A percentile compares a stretch with the other conserved stretches of the same genome.
phyloP scores from a whole-genome alignment of 257 asterid species.

The Cruciata laevipes region DNA sequence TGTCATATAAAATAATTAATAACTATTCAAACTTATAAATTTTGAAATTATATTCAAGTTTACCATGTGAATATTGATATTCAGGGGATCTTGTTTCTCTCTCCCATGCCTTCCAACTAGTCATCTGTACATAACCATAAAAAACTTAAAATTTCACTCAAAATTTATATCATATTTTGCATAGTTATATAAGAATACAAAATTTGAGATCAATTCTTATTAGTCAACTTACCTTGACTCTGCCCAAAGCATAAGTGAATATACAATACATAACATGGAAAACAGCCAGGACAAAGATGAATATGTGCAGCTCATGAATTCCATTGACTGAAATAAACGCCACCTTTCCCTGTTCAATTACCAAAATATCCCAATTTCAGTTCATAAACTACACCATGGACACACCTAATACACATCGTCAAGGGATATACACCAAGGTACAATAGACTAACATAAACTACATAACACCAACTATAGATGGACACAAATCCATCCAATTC shows the following conservation, averaged over 20 bases:
- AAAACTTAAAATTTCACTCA: background rate
- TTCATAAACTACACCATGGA: too few species aligned
- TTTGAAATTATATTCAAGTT: too few species aligned
- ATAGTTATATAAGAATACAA: background rate
- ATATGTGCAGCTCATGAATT: constrained; percentile 74
- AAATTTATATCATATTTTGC: background rate
- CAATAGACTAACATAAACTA: too few species aligned
- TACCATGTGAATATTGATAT: constrained; percentile 78
- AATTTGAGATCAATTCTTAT: background rate
- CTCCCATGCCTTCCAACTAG: constrained; percentile 81
- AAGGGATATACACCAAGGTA: too few species aligned
- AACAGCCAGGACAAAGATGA: constrained; percentile 75
- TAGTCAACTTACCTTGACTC: constrained; percentile 45
- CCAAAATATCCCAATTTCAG: background rate
- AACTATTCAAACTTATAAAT: too few species aligned
- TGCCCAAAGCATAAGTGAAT: constrained; percentile 62
- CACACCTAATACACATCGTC: too few species aligned
- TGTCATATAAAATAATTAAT: background rate
- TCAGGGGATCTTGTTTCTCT: constrained; percentile 62
- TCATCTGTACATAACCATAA: constrained; percentile 53
- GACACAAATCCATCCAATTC: too few species aligned
- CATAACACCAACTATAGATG: too few species aligned
- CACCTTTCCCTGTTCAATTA: constrained; percentile 51
- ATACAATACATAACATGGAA: constrained; percentile 69
- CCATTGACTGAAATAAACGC: constrained; percentile 67